Evolutionary conservation across 1,139 yeast species (phyloP).

Genomic region (Yamadazyma spencermartinsiae): DNA sequence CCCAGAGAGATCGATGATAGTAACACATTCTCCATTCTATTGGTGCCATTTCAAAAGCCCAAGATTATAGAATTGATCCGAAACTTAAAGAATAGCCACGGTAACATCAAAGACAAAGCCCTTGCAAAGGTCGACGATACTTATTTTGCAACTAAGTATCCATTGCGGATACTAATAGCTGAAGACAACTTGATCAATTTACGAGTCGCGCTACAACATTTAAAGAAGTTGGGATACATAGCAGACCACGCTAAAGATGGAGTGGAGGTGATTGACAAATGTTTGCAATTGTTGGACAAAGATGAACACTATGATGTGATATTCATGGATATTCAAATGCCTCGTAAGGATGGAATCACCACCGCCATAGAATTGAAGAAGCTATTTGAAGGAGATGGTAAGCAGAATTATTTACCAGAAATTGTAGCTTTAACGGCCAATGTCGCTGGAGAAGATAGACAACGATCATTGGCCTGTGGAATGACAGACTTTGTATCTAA

Average conservation of each 20-base stretch:
- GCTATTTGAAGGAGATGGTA: slow-evolving; percentile 22
- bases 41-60: slow-evolving; percentile 35
- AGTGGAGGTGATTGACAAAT: slow-evolving; percentile 46
- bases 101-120: slow-evolving; percentile 2
- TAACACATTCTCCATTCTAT: slow-evolving; percentile 25
- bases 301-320: slow-evolving; percentile 48
- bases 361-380: slow-evolving; percentile 40
- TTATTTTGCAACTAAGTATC: slow-evolving; percentile 30
- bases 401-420: slow-evolving; percentile 35
- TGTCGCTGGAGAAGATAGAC: slow-evolving; percentile 57
- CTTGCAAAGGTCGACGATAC: slow-evolving; percentile 2
- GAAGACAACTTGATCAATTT: slow-evolving; percentile 56
- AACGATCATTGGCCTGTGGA: slow-evolving; percentile 48
- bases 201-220: slow-evolving; percentile 51
- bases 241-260: slow-evolving; percentile 62
- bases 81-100: slow-evolving; percentile 7
- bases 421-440: slow-evolving; percentile 58
- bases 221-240: slow-evolving; percentile 51
- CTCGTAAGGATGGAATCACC: slow-evolving; percentile 52
- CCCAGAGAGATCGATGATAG: slow-evolving; percentile 24
- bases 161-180: slow-evolving; percentile 49
- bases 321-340: slow-evolving; percentile 59
- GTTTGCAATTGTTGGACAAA: slow-evolving; percentile 25
- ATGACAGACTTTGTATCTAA: slow-evolving; percentile 59
- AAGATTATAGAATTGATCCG: slow-evolving; percentile 26